phyloP scores from a whole-genome alignment of 2,329 filamentous ascomycete species.

The Fusarium domesticum region DNA sequence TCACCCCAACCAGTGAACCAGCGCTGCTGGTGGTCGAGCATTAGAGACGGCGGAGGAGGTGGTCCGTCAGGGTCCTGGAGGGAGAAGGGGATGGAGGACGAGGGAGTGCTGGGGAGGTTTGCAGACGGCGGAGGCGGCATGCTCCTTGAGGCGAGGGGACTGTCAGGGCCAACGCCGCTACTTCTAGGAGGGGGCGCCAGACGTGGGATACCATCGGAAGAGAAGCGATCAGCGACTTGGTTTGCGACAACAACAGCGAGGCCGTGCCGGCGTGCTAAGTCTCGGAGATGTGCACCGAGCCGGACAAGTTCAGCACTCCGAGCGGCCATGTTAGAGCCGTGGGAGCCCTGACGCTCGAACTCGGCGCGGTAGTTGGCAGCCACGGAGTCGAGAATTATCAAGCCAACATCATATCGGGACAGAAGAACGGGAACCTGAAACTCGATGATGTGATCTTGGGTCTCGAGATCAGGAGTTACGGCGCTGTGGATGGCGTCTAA shows the following conservation, averaged over 20 bases:
- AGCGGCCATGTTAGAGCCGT: conserved; percentile 63
- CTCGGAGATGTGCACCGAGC: conserved; percentile 71
- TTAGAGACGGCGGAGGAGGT: conserved; percentile 53
- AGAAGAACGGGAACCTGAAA: conserved; percentile 90
- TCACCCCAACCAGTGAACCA: conserved; percentile 98
- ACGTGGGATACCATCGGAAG: conserved; percentile 23
- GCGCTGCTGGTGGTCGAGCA: conserved; percentile 83
- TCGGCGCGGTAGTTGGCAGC: conserved; percentile 95
- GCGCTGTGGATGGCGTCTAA: conserved; percentile 77
- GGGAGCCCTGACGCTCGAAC: conserved; percentile 60
- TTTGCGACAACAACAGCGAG: conserved; percentile 90
- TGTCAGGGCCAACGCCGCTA: conserved; percentile 39
- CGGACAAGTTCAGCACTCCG: conserved; percentile 74
- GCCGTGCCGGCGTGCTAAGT: conserved; percentile 69
- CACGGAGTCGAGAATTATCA: conserved; percentile 86
- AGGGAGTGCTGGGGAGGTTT: conserved; percentile 34
- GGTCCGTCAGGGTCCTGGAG: conserved; percentile 30
- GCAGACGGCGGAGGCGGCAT: conserved; percentile 32
- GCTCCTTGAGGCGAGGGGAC: conserved; percentile 49
- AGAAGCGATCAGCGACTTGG: conserved; percentile 88
- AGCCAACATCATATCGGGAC: conserved; percentile 69
- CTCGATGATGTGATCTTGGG: conserved; percentile 89
- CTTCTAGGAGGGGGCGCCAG: conserved; percentile 19
- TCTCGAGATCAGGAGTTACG: conserved; percentile 83
- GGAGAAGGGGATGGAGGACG: conserved; percentile 40